These are phyloP conservation scores for Capsella rubella DNA, from an alignment of 441 rosid genomes.

Conservation along the genomic window DNA sequence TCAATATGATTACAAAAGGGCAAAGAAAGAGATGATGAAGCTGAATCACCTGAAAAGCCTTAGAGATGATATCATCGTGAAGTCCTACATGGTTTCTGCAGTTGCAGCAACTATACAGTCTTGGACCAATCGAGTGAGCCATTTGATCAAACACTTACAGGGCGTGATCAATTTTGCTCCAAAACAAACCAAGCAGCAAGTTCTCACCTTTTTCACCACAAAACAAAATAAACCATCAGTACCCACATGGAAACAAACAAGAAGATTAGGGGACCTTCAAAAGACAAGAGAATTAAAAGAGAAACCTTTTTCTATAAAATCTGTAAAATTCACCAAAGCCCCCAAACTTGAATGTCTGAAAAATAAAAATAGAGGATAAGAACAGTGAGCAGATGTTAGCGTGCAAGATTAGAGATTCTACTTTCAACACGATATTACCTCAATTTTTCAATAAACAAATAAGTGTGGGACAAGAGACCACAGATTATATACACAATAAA, in stretches of 20 bases:
- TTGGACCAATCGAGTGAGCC: slow-evolving; percentile 77
- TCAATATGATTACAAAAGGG: background rate
- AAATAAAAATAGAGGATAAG: slow-evolving; percentile 30
- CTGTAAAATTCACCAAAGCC: slow-evolving; percentile 18
- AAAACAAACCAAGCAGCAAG: slow-evolving; percentile 23
- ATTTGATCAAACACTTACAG: slow-evolving; percentile 48
- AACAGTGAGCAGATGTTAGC: slow-evolving; percentile 44
- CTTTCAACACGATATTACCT: slow-evolving; percentile 30
- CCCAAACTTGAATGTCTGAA: slow-evolving; percentile 27
- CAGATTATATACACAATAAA: slow-evolving; percentile 21
- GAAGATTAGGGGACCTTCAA: background rate
- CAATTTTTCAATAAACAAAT: slow-evolving; percentile 40
- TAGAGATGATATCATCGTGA: slow-evolving; percentile 90
- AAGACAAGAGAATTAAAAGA: slow-evolving; percentile 1
- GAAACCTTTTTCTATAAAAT: slow-evolving; percentile 28
- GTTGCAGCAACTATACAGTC: slow-evolving; percentile 86
- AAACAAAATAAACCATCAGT: slow-evolving; percentile 5
- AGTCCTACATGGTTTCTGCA: slow-evolving; percentile 83
- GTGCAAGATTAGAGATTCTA: slow-evolving; percentile 37
- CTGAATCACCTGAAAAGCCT: slow-evolving; percentile 84
- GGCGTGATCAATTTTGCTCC: slow-evolving; percentile 34
- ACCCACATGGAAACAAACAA: slow-evolving; percentile 4
- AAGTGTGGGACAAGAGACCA: slow-evolving; percentile 24
- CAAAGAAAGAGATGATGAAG: slow-evolving; percentile 27
- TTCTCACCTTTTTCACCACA: slow-evolving; percentile 25